These are phyloP conservation scores for Rosa rugosa DNA, from an alignment of 306 rosid species.

Conservation along the genomic window DNA sequence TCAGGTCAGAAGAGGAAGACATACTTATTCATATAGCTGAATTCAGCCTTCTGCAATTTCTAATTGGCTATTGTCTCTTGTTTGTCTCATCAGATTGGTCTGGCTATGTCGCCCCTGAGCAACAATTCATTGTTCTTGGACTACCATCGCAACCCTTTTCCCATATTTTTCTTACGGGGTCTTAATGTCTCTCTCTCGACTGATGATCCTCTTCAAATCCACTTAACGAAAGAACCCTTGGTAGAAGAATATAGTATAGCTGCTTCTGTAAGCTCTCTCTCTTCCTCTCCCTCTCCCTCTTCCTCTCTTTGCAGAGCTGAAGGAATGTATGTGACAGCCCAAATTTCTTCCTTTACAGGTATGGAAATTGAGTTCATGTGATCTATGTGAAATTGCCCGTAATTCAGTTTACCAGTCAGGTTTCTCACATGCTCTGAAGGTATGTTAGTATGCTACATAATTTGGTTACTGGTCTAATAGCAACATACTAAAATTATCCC, in stretches of 20 bases:
- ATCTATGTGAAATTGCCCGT: constrained; percentile 92
- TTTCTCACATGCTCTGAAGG: constrained; percentile 94
- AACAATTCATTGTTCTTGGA: constrained; percentile 91
- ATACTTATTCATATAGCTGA: constrained; percentile 5
- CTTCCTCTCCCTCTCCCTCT: constrained; percentile 23
- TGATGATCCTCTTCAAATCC: constrained; percentile 99
- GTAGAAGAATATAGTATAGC: constrained; percentile 99
- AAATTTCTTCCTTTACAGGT: constrained; percentile 49
- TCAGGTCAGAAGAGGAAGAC: constrained; percentile 50
- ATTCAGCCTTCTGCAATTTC: constrained; percentile 18
- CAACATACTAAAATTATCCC: not conserved
- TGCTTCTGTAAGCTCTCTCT: constrained; percentile 78
- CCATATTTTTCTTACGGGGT: constrained; percentile 87
- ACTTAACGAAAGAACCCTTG: constrained; percentile 94
- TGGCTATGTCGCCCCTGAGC: constrained; percentile 98
- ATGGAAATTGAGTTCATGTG: constrained; percentile 97
- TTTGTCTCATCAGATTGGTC: constrained; percentile 64
- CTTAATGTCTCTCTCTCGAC: constrained; percentile 96
- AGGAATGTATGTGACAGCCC: constrained; percentile 9
- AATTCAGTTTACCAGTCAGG: constrained; percentile 97
- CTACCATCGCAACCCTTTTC: constrained; percentile 96
- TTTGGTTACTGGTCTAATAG: not conserved
- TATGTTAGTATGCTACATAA: constrained; percentile 19
- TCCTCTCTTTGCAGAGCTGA: constrained; percentile 1
- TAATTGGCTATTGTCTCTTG: not conserved